These are phyloP conservation scores for Cinnamomum chago DNA, from an alignment of 164 flowering plant genomes.

Conservation along the genomic window DNA sequence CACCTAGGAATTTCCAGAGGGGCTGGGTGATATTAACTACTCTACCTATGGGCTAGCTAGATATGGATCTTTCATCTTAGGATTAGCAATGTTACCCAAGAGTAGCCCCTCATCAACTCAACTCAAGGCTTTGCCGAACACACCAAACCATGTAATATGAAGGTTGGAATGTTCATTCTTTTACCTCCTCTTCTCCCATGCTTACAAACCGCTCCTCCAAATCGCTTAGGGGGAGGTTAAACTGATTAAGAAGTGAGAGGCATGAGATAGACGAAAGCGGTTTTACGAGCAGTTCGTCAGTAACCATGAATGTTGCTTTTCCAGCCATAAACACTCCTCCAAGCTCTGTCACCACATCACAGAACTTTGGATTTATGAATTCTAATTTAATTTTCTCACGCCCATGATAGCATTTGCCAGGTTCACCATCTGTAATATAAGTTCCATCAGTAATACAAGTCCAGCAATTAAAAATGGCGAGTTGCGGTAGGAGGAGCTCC, in stretches of 20 bases:
- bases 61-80: too few species aligned
- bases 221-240: neutral
- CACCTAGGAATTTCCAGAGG: too few species aligned
- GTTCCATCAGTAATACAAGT: neutral
- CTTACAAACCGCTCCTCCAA: neutral
- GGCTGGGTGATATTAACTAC: too few species aligned
- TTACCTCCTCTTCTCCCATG: conserved; percentile 1
- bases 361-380: neutral
- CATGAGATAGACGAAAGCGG: conserved; percentile 11
- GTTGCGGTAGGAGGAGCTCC: neutral
- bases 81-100: too few species aligned
- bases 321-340: conserved; percentile 8
- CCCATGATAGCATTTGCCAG: neutral
- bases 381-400: too few species aligned
- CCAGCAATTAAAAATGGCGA: too few species aligned
- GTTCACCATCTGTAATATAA: neutral
- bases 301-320: conserved; percentile 8
- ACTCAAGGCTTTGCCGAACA: too few species aligned
- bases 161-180: neutral
- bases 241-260: conserved; percentile 3
- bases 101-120: too few species aligned
- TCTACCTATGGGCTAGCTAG: too few species aligned
- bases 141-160: too few species aligned
- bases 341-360: neutral
- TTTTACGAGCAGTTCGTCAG: conserved; percentile 7